Evolutionary conservation across 2,329 filamentous ascomycete species (phyloP).

Genomic region (Arthrinium puccinioides): DNA sequence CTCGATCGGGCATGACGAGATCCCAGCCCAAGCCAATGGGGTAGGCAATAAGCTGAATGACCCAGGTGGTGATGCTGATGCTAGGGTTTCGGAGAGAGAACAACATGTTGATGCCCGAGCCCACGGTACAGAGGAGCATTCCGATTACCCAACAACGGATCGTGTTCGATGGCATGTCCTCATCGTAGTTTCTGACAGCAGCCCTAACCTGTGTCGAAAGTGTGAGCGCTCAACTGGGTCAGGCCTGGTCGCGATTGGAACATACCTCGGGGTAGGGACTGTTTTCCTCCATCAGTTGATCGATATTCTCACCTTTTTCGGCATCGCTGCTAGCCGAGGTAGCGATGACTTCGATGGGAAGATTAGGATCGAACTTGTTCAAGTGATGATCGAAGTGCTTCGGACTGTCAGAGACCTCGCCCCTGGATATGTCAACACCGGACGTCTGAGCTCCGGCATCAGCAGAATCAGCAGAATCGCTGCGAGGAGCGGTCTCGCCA

Average conservation of each 20-base stretch:
- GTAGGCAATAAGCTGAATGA: constrained; percentile 48
- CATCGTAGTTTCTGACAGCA: constrained; percentile 35
- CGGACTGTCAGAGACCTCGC: too few species aligned
- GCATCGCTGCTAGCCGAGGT: constrained; percentile 35
- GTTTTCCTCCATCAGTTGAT: constrained; percentile 42
- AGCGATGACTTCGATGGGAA: constrained; percentile 44
- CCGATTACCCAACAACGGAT: constrained; percentile 55
- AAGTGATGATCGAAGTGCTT: too few species aligned
- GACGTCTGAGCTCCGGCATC: too few species aligned
- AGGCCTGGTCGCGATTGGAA: too few species aligned
- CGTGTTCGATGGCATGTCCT: constrained; percentile 47
- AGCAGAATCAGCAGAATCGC: too few species aligned
- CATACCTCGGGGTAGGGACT: constrained; percentile 51
- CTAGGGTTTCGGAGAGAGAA: constrained; percentile 42
- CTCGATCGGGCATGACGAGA: constrained; percentile 24
- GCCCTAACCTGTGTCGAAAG: constrained; percentile 21
- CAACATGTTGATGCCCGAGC: constrained; percentile 49
- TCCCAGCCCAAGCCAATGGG: constrained; percentile 31
- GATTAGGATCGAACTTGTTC: constrained; percentile 50
- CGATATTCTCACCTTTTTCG: constrained; percentile 38
- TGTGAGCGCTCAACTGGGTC: too few species aligned
- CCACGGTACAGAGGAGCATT: constrained; percentile 47
- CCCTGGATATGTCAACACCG: too few species aligned
- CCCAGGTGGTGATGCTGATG: constrained; percentile 44
- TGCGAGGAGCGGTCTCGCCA: too few species aligned